These are phyloP conservation scores for Citrus cavaleriei DNA, from an alignment of 345 rosid species.

Conservation along the genomic window DNA sequence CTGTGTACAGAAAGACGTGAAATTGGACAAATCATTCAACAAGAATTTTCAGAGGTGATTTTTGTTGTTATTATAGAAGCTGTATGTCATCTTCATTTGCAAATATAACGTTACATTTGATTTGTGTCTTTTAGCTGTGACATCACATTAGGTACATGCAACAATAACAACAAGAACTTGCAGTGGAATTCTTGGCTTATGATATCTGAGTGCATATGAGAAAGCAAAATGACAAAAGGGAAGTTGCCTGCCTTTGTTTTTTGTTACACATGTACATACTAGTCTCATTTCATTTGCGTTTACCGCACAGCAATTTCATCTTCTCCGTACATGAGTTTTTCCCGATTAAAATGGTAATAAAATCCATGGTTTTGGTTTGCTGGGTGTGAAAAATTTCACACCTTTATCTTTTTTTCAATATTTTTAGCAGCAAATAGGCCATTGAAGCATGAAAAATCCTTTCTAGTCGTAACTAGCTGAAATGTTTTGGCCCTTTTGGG, in stretches of 20 bases:
- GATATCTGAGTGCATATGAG: not conserved
- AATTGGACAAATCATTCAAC: not conserved
- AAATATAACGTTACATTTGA: not conserved
- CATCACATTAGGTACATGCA: not conserved
- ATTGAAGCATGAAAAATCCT: too few relatives aligned
- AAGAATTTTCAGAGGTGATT: not conserved
- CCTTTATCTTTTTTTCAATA: too few relatives aligned
- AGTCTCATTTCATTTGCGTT: not conserved
- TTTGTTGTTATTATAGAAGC: not conserved
- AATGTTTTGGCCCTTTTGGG: too few relatives aligned
- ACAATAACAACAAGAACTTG: constrained; percentile 1
- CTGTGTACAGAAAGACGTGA: not conserved
- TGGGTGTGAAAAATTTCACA: not conserved
- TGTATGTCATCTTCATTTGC: not conserved
- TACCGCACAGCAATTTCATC: not conserved
- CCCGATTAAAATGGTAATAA: not conserved
- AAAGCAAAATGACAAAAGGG: not conserved
- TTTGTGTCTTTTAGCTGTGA: not conserved
- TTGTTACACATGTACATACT: not conserved
- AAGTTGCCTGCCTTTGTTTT: not conserved
- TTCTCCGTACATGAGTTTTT: not conserved
- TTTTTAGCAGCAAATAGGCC: too few relatives aligned
- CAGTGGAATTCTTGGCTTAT: not conserved
- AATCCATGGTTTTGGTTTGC: not conserved
- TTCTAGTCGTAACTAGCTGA: too few relatives aligned